phyloP scores from a whole-genome alignment of 768 basidiomycete genomes.

The Tremella fuciformis region DNA sequence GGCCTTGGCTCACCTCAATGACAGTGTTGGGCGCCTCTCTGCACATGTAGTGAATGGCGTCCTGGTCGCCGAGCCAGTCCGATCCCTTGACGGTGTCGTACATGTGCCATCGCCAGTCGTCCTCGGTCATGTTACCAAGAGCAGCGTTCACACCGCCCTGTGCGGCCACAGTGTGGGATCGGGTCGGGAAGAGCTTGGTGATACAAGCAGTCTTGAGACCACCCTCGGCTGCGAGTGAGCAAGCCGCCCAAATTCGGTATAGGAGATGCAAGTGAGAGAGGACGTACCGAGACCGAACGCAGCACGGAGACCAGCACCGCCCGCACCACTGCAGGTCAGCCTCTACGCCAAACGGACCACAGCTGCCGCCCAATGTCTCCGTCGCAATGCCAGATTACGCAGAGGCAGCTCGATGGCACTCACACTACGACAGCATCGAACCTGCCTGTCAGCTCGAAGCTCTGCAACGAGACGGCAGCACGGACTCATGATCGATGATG shows the following conservation, averaged over 20 bases:
- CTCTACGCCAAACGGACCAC: not conserved
- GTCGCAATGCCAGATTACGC: not conserved
- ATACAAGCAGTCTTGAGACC: slow-evolving; percentile 99
- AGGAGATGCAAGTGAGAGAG: not conserved
- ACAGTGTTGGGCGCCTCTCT: slow-evolving; percentile 91
- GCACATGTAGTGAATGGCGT: slow-evolving; percentile 99
- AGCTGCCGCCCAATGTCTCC: not conserved
- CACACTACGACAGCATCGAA: slow-evolving; percentile 98
- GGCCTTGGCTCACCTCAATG: slow-evolving; percentile 65
- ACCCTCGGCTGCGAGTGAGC: slow-evolving; percentile 65
- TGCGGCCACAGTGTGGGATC: slow-evolving; percentile 97
- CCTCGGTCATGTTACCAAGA: slow-evolving; percentile 89
- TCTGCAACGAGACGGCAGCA: not conserved
- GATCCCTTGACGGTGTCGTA: slow-evolving; percentile 83
- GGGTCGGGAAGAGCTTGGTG: slow-evolving; percentile 96
- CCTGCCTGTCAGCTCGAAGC: slow-evolving; percentile 18
- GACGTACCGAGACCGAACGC: slow-evolving; percentile 75
- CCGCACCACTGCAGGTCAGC: slow-evolving; percentile 70
- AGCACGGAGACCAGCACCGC: slow-evolving; percentile 95
- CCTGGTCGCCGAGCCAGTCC: slow-evolving; percentile 99
- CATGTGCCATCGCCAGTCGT: slow-evolving; percentile 99
- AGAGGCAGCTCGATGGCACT: slow-evolving; percentile 52
- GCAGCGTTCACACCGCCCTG: slow-evolving; percentile 95
- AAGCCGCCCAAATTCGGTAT: not conserved
- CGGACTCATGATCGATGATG: slow-evolving; percentile 84